phyloP scores from a whole-genome alignment of 495 filamentous ascomycete species.

The Penicillium odoratum region DNA sequence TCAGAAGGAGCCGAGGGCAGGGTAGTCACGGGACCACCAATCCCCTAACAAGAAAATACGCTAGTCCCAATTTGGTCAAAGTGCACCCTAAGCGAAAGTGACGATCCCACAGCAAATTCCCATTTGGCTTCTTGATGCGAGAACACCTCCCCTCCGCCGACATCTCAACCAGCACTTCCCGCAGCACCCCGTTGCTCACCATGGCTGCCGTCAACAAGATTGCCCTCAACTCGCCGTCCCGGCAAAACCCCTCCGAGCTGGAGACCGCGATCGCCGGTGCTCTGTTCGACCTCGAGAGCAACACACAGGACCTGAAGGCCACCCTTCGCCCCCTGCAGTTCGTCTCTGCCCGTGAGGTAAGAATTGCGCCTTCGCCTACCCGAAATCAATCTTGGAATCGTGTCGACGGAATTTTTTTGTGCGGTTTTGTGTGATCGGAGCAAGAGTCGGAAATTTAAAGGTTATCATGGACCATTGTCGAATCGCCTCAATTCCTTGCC shows the following conservation, averaged over 20 bases:
- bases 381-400: slow-evolving; percentile 13
- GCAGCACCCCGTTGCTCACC: slow-evolving; percentile 45
- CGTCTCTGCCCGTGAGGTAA: slow-evolving; percentile 96
- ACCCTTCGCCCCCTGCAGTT: slow-evolving; percentile 95
- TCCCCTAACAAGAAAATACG: slow-evolving; percentile 29
- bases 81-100: slow-evolving; percentile 44
- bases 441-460: slow-evolving; percentile 18
- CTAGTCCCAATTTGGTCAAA: slow-evolving; percentile 30
- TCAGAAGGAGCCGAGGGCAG: slow-evolving; percentile 30
- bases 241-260: slow-evolving; percentile 89
- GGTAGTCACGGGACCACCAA: slow-evolving; percentile 36
- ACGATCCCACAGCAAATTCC: slow-evolving; percentile 47
- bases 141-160: slow-evolving; percentile 37
- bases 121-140: slow-evolving; percentile 33
- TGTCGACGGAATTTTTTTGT: slow-evolving; percentile 20
- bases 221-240: slow-evolving; percentile 90
- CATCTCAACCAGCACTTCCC: slow-evolving; percentile 39
- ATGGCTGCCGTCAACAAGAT: slow-evolving; percentile 93
- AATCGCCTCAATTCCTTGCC: slow-evolving; percentile 3
- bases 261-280: slow-evolving; percentile 92
- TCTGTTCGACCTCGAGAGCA: slow-evolving; percentile 96
- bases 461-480: slow-evolving; percentile 3
- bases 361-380: slow-evolving; percentile 41
- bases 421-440: slow-evolving; percentile 14
- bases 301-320: slow-evolving; percentile 92